Evolutionary conservation across 176 grass and related monocot species (phyloP).

Genomic region (Chrysopogon serrulatus): DNA sequence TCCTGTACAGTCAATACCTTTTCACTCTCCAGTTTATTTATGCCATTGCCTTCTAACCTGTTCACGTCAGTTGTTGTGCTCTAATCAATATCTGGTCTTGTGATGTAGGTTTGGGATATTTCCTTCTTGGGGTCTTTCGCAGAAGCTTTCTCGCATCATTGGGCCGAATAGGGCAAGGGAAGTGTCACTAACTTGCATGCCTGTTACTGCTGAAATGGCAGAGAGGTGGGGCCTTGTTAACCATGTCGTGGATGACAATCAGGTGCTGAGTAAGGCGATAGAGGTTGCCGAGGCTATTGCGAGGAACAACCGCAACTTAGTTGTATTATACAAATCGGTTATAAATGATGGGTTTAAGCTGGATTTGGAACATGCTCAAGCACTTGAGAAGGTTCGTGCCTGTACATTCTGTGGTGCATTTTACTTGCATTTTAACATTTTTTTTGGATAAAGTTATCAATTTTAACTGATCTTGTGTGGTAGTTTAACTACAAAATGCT

Average conservation of each 20-base stretch:
- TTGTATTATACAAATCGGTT: slow-evolving; percentile 76
- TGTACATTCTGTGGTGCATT: not conserved
- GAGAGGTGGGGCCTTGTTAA: slow-evolving; percentile 94
- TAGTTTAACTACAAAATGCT: not conserved
- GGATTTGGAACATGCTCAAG: slow-evolving; percentile 56
- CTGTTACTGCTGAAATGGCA: slow-evolving; percentile 65
- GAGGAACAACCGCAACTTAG: slow-evolving; percentile 72
- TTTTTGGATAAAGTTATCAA: not conserved
- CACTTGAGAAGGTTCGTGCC: slow-evolving; percentile 66
- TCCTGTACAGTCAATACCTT: not conserved
- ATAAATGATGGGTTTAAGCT: slow-evolving; percentile 87
- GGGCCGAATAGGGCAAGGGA: slow-evolving; percentile 79
- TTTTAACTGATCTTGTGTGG: not conserved
- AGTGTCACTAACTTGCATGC: slow-evolving; percentile 70
- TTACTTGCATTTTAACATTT: not conserved
- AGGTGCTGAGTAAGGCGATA: slow-evolving; percentile 69
- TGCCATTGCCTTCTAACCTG: not conserved
- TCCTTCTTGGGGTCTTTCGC: slow-evolving; percentile 93
- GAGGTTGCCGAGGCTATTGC: slow-evolving; percentile 59
- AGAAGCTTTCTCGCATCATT: slow-evolving; percentile 86
- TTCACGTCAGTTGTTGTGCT: not conserved
- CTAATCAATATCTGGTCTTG: slow-evolving; percentile 9
- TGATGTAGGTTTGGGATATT: slow-evolving; percentile 86
- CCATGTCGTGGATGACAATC: slow-evolving; percentile 59
- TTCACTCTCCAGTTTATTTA: not conserved